Evolutionary conservation across 2,329 filamentous ascomycete genomes (phyloP), one percentile per base, ranked within the genome.

Genomic region (Alternaria metachromatica): DNA sequence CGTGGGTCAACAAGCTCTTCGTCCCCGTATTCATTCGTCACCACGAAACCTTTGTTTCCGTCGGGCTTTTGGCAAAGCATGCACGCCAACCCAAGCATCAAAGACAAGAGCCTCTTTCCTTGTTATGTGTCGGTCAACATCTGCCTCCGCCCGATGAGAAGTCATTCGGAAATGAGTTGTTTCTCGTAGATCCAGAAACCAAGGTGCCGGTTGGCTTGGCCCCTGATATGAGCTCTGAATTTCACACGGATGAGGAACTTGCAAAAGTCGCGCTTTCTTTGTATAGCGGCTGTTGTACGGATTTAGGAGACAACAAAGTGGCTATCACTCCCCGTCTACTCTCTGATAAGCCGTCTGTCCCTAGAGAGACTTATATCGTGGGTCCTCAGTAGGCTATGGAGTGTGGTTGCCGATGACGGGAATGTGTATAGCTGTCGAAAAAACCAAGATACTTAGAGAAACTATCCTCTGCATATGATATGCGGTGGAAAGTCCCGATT

Each of bases 41-140:
- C n/a, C 0, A 5, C 18, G 12, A 50, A 49, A 0, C 1, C 0
- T 1, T 49, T 7, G 0, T 49, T 11, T 49, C 46, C 11, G 10
- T 18, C 7, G 23, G 46, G 2, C 25, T 49, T 0, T 18, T 49
- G n/a, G 37, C 37, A 18, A 41, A 41, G 37, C 37, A 41, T 0
- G 37, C 37, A 41, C 37, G 37, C 3, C 37, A 11, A 1, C 37
- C 37, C 1, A 41, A 41, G 0, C 15, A 41, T 3, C 37, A 41
- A 3, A 2, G 37, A 41, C 2, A 11, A 41, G 1, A 18, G 1
- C 37, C 37, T 41, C 3, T 41, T 18, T 3, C 0, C 1, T 1
- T 50, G 2, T 2, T 50, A 2, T 50, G 48, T 0, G 48, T 50
- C 3, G 25, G 25, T 0, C 23, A 49, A 49, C 46, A 49, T 10